These are phyloP conservation scores for Lachnellula hyalina DNA, from an alignment of 2,329 filamentous ascomycete genomes.

Conservation along the genomic window DNA sequence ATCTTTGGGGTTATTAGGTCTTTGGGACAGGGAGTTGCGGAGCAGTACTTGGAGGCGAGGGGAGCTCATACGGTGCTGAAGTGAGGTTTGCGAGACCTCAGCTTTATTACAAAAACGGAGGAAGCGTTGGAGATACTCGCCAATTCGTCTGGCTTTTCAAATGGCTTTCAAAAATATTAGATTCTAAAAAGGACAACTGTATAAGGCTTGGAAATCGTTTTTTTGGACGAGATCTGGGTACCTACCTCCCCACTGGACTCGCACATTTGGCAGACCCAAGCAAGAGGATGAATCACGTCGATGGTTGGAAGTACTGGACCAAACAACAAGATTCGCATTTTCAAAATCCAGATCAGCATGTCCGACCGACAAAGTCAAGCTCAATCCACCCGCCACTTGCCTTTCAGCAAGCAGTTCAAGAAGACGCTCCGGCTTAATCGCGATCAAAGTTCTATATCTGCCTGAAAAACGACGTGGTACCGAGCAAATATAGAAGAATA, in stretches of 20 bases:
- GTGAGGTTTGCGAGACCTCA: slow-evolving; percentile 14
- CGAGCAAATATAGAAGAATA: slow-evolving; percentile 65
- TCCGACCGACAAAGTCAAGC: slow-evolving; percentile 77
- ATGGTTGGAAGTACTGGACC: background rate
- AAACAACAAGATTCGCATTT: background rate
- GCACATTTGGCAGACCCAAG: background rate
- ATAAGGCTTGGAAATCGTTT: background rate
- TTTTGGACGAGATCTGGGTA: background rate
- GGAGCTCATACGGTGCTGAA: slow-evolving; percentile 77
- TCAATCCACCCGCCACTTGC: slow-evolving; percentile 75
- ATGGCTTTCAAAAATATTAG: background rate
- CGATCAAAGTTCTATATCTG: slow-evolving; percentile 71
- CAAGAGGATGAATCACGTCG: background rate
- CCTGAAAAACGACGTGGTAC: slow-evolving; percentile 68
- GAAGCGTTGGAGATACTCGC: background rate
- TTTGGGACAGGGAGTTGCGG: slow-evolving; percentile 74
- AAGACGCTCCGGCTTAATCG: slow-evolving; percentile 99
- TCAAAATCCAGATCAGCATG: slow-evolving; percentile 17
- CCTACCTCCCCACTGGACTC: background rate
- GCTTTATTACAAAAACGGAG: background rate
- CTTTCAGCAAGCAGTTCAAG: slow-evolving; percentile 78
- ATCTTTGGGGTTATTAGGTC: slow-evolving; percentile 79
- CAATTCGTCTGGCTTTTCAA: background rate
- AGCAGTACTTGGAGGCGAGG: slow-evolving; percentile 83
- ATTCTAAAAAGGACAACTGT: background rate